Percentiles rank a stretch among this genome's conserved stretches.
These are phyloP conservation scores for Blakeslea trispora DNA, from an alignment of 371 early-diverging fungal species.

Conservation along the genomic window DNA sequence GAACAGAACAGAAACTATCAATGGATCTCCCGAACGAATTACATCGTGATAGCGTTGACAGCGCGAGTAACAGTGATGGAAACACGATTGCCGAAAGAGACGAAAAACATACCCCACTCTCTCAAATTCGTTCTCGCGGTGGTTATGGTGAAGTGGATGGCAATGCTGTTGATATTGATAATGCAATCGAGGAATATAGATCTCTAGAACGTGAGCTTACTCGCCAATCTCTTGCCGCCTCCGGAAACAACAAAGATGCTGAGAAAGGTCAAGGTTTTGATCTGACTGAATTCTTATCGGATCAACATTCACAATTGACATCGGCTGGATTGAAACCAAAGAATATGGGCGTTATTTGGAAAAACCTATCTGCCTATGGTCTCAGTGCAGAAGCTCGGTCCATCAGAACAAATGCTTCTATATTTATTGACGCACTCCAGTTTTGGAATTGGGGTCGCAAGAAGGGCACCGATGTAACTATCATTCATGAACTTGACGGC, in stretches of 20 bases:
- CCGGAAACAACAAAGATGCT: neutral
- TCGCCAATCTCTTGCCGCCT: slow-evolving; percentile 29
- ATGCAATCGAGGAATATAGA: slow-evolving; percentile 36
- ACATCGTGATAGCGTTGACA: neutral
- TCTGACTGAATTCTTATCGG: slow-evolving; percentile 23
- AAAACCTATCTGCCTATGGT: slow-evolving; percentile 44
- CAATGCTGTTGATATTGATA: slow-evolving; percentile 43
- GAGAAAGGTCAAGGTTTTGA: slow-evolving; percentile 21
- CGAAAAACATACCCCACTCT: neutral
- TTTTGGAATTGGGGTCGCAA: slow-evolving; percentile 36
- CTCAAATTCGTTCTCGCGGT: slow-evolving; percentile 6
- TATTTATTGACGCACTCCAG: slow-evolving; percentile 8
- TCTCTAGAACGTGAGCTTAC: slow-evolving; percentile 42
- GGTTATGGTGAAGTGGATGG: slow-evolving; percentile 41
- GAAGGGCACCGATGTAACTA: slow-evolving; percentile 32
- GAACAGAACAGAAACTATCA: too few species aligned
- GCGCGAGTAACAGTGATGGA: neutral
- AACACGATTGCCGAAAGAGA: neutral
- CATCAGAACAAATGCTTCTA: slow-evolving; percentile 19
- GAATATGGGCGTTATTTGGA: slow-evolving; percentile 52
- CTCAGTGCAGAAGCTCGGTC: slow-evolving; percentile 36
- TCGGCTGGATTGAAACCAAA: slow-evolving; percentile 46
- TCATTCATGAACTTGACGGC: slow-evolving; percentile 44
- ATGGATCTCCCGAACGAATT: neutral
- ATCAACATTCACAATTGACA: slow-evolving; percentile 18